Evolutionary conservation across 768 basidiomycete species (phyloP).

Genomic region (Daedalea quercina): DNA sequence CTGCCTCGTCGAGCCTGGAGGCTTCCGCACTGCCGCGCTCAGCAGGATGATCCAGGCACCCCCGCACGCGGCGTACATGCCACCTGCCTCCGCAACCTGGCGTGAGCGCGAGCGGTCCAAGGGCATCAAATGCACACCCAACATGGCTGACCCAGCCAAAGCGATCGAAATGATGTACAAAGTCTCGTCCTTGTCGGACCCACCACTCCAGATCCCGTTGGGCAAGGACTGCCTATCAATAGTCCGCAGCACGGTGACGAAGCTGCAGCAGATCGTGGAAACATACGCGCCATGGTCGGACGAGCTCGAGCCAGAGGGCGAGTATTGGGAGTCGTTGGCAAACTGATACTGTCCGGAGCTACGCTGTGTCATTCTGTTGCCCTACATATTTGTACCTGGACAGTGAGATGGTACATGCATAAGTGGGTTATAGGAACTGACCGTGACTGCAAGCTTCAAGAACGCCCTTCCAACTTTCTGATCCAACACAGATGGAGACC

Average conservation of each 20-base stretch:
- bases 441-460: too few species aligned
- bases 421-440: too few species aligned
- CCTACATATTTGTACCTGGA: too few species aligned
- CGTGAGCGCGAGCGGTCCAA: neutral
- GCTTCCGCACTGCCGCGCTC: constrained; percentile 4
- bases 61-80: constrained; percentile 8
- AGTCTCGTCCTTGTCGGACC: constrained; percentile 4
- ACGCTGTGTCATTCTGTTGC: too few species aligned
- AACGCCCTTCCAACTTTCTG: too few species aligned
- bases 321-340: too few species aligned
- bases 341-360: too few species aligned
- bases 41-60: neutral
- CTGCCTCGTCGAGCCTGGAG: constrained; percentile 7
- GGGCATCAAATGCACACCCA: neutral
- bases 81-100: neutral
- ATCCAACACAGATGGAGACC: too few species aligned
- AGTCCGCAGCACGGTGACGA: constrained; percentile 6
- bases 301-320: neutral
- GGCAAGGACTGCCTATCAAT: constrained; percentile 9
- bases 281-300: constrained; percentile 8
- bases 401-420: too few species aligned
- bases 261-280: constrained; percentile 6
- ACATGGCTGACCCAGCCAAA: neutral
- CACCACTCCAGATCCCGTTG: constrained; percentile 13
- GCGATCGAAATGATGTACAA: constrained; percentile 3